Evolutionary conservation across 768 basidiomycete genomes (phyloP), one percentile per base, ranked within the genome.

Genomic region (Tricholoma matsutake): DNA sequence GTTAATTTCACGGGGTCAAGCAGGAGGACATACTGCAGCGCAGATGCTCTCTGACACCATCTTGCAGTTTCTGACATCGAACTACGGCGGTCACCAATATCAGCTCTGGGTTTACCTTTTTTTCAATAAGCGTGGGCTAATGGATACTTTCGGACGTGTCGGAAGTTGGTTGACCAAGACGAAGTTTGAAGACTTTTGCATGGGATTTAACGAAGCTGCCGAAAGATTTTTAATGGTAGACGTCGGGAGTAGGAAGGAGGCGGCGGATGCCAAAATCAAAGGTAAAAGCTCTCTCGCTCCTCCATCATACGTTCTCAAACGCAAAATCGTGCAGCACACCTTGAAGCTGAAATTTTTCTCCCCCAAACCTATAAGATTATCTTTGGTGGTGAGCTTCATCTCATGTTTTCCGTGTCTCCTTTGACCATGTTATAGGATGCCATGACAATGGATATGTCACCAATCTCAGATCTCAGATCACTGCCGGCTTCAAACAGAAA

Each of bases 221-320:
- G 83, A 85, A 59, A 80, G 85, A 53, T 90, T 89, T 69, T 72
- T 82, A 55, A 83, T 91, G 74, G 78, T 88, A 29, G 89, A 91
- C 71, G 87, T 87, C 55, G 89, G 89, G 54, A 76, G 74, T 62
- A 83, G 79, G 53, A 91, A 91, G 73, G 89, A 91, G 76, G 86
- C 84, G 4, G 88, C 86, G 25, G 88, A 91, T 69, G 81, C 84
- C 45, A 91, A 91, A 73, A 82, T 91, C 69, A 88, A 87, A 79
- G 86, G 89, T 88, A 64, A 53, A 70, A 47, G 13, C 56, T 54
- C 25, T 6, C 20, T 22, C 10, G 20, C 47, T 49, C 13, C 47
- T 6, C 39, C 10, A 10, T 16, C 28, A 18, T 32, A 18, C 54
- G 49, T 20, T 56, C 25, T 6, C 32, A 8, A 14, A 62, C 37